A percentile compares a stretch with the other conserved stretches of the same genome.
Conservation (phyloP, 208 protist species). For the Porcisia deanei region DNA sequence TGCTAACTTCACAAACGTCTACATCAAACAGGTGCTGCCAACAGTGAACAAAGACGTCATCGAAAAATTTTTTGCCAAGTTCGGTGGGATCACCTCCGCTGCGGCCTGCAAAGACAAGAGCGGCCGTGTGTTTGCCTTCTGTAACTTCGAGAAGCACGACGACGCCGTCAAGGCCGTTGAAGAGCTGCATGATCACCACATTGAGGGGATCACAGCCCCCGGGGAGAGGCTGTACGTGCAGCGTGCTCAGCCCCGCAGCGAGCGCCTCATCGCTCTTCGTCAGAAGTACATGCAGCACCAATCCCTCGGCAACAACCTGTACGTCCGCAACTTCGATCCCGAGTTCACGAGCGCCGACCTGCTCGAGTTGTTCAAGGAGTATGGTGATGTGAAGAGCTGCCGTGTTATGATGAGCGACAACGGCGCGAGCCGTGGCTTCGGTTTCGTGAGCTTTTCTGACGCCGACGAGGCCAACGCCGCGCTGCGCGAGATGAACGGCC, state of each 20-base stretch:
- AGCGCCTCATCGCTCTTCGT: conserved; percentile 86
- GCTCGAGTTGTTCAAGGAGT: conserved; percentile 97
- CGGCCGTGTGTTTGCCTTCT: conserved; percentile 97
- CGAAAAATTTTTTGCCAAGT: conserved; percentile 93
- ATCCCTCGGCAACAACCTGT: conserved; percentile 97
- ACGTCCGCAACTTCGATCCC: conserved; percentile 98
- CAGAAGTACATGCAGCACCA: conserved; percentile 93
- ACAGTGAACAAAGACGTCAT: conserved; percentile 92
- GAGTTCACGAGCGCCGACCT: conserved; percentile 97
- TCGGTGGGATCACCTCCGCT: conserved; percentile 95
- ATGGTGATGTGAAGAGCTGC: conserved; percentile 98
- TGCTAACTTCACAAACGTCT: conserved; percentile 98
- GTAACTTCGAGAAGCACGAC: conserved; percentile 97
- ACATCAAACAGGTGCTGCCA: conserved; percentile 97
- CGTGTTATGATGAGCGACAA: conserved; percentile 94
- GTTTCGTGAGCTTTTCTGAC: conserved; percentile 99
- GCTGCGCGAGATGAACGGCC: conserved; percentile 98
- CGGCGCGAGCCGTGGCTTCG: conserved; percentile 97
- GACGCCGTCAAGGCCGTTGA: conserved; percentile 94
- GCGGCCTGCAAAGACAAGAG: conserved; percentile 90
- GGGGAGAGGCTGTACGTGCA: conserved; percentile 90
- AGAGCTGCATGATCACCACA: conserved; percentile 84
- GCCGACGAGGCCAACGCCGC: conserved; percentile 97
- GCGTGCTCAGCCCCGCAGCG: conserved; percentile 85
- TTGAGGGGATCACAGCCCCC: conserved; percentile 80